Evolutionary conservation across 345 rosid species (phyloP).

Genomic region (Toxicodendron radicans): DNA sequence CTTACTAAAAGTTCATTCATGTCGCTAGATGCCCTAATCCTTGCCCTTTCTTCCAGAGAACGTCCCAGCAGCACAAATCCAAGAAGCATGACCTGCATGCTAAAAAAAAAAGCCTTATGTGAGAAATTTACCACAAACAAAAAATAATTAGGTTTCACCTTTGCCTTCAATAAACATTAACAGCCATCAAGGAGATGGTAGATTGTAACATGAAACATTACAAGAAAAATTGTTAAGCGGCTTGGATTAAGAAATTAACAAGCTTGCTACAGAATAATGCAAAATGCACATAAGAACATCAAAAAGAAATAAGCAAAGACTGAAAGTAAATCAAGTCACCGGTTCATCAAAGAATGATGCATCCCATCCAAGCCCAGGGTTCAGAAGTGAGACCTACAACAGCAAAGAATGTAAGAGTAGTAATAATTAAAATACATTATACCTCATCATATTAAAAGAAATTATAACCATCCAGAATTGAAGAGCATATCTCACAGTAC

Average conservation of each 20-base stretch:
- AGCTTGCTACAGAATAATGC: constrained; percentile 1
- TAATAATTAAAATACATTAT: not conserved
- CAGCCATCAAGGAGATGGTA: not conserved
- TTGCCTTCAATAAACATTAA: constrained; percentile 13
- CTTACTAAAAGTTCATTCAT: constrained; percentile 95
- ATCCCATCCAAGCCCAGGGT: constrained; percentile 89
- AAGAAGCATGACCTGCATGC: constrained; percentile 99
- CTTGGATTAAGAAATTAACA: not conserved
- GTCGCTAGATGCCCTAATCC: constrained; percentile 81
- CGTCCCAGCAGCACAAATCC: constrained; percentile 96
- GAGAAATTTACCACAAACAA: constrained; percentile 33
- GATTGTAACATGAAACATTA: not conserved
- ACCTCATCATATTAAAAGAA: not conserved
- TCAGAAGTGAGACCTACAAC: constrained; percentile 73
- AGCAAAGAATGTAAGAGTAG: constrained; percentile 16
- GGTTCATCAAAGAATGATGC: constrained; percentile 96
- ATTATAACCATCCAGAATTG: not conserved
- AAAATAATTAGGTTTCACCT: not conserved
- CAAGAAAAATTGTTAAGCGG: not conserved
- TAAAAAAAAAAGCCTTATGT: constrained; percentile 54
- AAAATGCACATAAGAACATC: constrained; percentile 1
- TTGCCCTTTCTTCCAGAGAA: constrained; percentile 88
- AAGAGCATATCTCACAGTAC: constrained; percentile 54
- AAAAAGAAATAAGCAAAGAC: constrained; percentile 21
- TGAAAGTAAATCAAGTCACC: constrained; percentile 62